phyloP scores from a whole-genome alignment of 2,329 filamentous ascomycete genomes.

The Botrytis paeoniae region DNA sequence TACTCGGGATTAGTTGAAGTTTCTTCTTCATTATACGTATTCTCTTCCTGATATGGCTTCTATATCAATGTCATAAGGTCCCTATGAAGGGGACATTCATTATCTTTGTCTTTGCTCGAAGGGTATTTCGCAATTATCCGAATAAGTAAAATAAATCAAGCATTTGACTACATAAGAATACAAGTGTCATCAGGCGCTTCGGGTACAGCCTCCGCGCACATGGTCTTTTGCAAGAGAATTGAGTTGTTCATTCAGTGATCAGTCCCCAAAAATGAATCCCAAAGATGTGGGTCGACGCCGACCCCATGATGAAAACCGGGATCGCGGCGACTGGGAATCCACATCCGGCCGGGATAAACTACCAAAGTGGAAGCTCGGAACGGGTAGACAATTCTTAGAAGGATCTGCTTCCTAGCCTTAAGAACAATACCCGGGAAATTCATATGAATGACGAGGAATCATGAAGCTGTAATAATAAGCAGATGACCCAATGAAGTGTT shows the following conservation, averaged over 20 bases:
- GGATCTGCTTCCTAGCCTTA: not conserved
- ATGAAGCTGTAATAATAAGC: not conserved
- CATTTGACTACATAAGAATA: not conserved
- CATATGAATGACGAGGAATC: not conserved
- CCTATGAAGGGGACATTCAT: not conserved
- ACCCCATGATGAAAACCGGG: not conserved
- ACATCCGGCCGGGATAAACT: not conserved
- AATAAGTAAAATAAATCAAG: not conserved
- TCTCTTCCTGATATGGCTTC: too few species aligned
- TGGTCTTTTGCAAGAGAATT: not conserved
- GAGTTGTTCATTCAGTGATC: not conserved
- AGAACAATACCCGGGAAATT: not conserved
- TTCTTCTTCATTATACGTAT: too few species aligned
- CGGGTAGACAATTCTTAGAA: not conserved
- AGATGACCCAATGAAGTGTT: not conserved
- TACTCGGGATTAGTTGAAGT: too few species aligned
- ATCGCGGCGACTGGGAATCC: not conserved
- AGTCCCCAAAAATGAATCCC: not conserved
- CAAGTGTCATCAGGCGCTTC: not conserved
- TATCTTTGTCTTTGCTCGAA: not conserved
- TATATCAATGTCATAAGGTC: too few species aligned
- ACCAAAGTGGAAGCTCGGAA: not conserved
- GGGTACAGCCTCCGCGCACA: not conserved
- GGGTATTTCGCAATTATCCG: not conserved
- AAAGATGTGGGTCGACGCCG: not conserved